Evolutionary conservation across 352 stramenopile species (phyloP).

Genomic region (Globisporangium radiosum): DNA sequence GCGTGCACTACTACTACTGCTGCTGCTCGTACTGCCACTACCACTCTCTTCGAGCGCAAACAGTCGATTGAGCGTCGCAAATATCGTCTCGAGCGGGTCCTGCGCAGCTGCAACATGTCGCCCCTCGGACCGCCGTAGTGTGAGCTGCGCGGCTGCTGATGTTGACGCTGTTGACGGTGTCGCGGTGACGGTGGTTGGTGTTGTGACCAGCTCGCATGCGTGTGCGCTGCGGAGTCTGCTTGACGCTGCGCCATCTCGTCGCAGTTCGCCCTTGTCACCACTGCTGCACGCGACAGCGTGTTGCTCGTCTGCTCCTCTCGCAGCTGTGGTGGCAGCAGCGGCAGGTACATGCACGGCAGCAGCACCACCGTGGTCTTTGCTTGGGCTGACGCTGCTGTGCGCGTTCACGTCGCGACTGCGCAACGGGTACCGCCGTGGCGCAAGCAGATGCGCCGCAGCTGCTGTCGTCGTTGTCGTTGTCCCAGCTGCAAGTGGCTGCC

Average conservation of each 20-base stretch:
- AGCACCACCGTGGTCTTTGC: slow-evolving; percentile 1
- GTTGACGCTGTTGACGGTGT: too few relatives aligned
- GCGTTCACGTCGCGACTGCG: slow-evolving; percentile 28
- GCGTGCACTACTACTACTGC: background rate
- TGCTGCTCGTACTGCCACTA: too few relatives aligned
- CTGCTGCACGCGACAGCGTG: background rate
- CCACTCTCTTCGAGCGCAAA: slow-evolving; percentile 60
- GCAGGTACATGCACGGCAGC: background rate
- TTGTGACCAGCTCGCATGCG: slow-evolving; percentile 1
- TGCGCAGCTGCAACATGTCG: background rate
- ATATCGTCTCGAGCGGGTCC: slow-evolving; percentile 41
- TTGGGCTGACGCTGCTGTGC: slow-evolving; percentile 1
- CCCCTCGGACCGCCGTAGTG: slow-evolving; percentile 3
- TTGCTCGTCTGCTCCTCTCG: slow-evolving; percentile 4
- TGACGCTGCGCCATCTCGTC: slow-evolving; percentile 1
- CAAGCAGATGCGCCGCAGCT: slow-evolving; percentile 7
- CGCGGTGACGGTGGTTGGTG: too few relatives aligned
- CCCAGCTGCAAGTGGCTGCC: background rate
- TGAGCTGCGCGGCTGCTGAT: background rate
- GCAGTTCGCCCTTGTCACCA: slow-evolving; percentile 2
- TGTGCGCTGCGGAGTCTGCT: background rate
- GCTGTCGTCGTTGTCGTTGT: background rate
- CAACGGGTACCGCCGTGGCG: slow-evolving; percentile 29
- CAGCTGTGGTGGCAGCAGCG: too few relatives aligned
- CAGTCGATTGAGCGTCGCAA: slow-evolving; percentile 51